Base-by-base conservation (phyloP, 2,329 filamentous ascomycete genomes). In the Paramyrothecium roridum region DNA sequence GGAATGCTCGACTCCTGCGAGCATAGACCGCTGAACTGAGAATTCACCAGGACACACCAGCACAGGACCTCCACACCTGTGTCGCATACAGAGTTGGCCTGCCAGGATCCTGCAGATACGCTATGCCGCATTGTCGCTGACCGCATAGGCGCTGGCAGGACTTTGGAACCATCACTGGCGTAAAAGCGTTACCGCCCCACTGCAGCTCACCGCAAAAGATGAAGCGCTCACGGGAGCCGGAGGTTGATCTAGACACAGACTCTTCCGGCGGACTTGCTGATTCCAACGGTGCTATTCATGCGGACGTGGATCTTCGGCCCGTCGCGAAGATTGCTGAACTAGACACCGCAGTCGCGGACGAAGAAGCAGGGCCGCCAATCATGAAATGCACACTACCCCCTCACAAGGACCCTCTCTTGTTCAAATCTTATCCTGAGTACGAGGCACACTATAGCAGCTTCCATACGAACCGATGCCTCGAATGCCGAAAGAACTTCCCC, bases 401-500 rank as follows among this genome's bases (percentile, higher is more conserved):
- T 49, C 93, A 97, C 73, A 80, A 77, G 61, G 82, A 88, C 57
- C 78, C 85, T 2, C 67, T 95, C 54, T 77, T 80, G 4, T 98
- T 99, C 71, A 68, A 76, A 22, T 86, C 86, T 0, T 92, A 91
- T 67, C 81, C 86, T 56, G 90, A 92, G 17, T 97, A 96, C 72
- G 92, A 97, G 69, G 75, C 87, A 10, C 95, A 99, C 70, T 97
- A 97, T 74, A 81, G 79, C 61, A 87, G 90, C 67, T 78, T 82
- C 21, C 95, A 98, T 71, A 83, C 85, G 57, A 93, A 97, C 70
- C 85, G 93, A 47, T 99, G 95, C 68, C 77, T 86, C 11, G 88
- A 92, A 66, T 99, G 95, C 70, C 80, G 82, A 54, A 91, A 84
- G 69, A 98, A 97, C 69, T 91, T 98, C 59, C 95, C 95, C 1